phyloP scores from a whole-genome alignment of 441 rosid genomes.

The Biscutella auriculata region DNA sequence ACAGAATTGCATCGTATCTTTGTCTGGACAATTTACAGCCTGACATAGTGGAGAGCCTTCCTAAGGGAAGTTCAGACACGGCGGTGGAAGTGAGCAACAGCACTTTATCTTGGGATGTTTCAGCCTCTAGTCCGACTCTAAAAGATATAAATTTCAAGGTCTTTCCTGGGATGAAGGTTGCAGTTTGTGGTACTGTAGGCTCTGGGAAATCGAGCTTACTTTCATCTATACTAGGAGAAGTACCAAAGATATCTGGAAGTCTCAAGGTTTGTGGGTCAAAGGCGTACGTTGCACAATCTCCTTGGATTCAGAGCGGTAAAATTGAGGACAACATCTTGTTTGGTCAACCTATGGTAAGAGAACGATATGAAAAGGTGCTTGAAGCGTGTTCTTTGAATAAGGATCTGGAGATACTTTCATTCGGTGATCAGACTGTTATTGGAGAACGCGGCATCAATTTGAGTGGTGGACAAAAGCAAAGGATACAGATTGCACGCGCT shows the following conservation, averaged over 20 bases:
- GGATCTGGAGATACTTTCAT: conserved; percentile 39
- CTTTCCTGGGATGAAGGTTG: conserved; percentile 28
- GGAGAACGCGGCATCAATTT: conserved; percentile 50
- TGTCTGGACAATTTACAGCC: conserved; percentile 25
- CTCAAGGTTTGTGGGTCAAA: conserved; percentile 28
- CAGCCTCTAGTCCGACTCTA: conserved; percentile 22
- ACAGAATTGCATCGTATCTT: conserved; percentile 31
- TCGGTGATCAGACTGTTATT: conserved; percentile 40
- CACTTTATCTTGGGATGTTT: conserved; percentile 33
- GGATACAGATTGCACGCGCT: conserved; percentile 53
- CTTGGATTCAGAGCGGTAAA: conserved; percentile 53
- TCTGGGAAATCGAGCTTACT: conserved; percentile 43
- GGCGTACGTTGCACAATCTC: conserved; percentile 41
- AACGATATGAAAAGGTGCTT: conserved; percentile 26
- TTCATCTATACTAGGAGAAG: conserved; percentile 37
- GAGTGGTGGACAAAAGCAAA: conserved; percentile 65
- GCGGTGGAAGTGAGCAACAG: conserved; percentile 25
- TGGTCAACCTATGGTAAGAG: conserved; percentile 38
- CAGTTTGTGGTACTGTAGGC: conserved; percentile 42
- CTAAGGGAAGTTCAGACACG: conserved; percentile 13
- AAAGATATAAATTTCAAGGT: conserved; percentile 27
- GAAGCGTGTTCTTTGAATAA: conserved; percentile 35
- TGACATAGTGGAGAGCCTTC: conserved; percentile 19
- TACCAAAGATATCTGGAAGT: conserved; percentile 27
- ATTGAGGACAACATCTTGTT: conserved; percentile 49